Evolutionary conservation across 176 grass and related monocot species (phyloP), one percentile per base, ranked within the genome.

Genomic region (Avena eriantha): DNA sequence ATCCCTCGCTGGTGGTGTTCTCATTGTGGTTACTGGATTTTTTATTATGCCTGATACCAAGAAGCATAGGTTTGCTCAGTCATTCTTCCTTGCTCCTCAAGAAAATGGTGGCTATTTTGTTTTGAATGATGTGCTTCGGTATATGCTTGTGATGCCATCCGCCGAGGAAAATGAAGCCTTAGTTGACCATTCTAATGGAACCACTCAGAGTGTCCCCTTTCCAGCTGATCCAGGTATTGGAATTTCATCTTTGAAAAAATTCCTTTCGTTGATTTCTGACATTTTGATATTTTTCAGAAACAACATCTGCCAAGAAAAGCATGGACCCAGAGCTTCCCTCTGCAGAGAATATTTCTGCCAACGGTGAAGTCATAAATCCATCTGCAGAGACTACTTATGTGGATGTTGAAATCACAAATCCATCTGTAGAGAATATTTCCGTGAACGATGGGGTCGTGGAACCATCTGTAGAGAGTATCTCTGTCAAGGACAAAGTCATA

Each of bases 51-150:
- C 29, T 16, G 92, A 91, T 58, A 81, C 60, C 31, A 54, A 91
- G 63, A 88, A 86, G 35, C 86, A 61, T 26, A 91, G 83, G 39
- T 98, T 98, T 86, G 82, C 81, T 43, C 90, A 98, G 45, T 96
- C 96, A 78, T 98, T 98, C 78, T 96, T 98, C 66, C 93, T 98
- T 87, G 96, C 96, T 68, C 93, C 96, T 47, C 96, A 96, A 86
- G 92, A 91, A 86, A 83, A 2, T 43, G 88, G 90, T 21, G 90
- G 93, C 58, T 98, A 87, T 84, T 98, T 91, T 85, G 92, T 98
- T 49, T 78, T 96, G 39, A 98, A 98, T 63, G 96, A 98, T 85
- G 86, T 96, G 49, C 81, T 98, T 73, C 91, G 92, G 80, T 77
- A 86, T 86, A 33, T 84, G 45, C 69, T 73, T 10, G 92, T 86